Evolutionary conservation across 129 eudicot genomes (phyloP).

Genomic region (Centella asiatica): DNA sequence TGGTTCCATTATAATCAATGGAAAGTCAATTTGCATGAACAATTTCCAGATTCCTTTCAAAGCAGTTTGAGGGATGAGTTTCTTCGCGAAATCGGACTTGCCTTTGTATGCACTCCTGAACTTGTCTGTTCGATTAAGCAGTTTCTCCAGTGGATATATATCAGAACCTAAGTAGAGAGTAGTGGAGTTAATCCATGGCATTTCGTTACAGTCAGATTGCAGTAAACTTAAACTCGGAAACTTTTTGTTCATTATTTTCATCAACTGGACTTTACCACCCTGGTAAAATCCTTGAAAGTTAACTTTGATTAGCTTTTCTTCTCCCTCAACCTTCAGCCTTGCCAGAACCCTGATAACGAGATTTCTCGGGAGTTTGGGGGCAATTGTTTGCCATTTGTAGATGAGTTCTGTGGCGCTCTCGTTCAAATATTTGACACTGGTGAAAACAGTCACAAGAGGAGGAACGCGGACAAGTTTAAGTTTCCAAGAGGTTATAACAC

Average conservation of each 20-base stretch:
- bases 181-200: conserved; percentile 2
- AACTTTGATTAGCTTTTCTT: neutral
- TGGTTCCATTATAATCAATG: neutral
- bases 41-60: conserved; percentile 4
- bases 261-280: neutral
- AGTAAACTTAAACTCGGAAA: neutral
- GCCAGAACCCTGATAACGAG: neutral
- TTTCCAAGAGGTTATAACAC: conserved; percentile 2
- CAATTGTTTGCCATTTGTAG: neutral
- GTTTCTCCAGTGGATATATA: neutral
- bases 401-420: neutral
- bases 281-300: neutral
- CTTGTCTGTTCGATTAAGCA: neutral
- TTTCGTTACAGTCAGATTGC: neutral
- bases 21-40: neutral
- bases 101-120: neutral
- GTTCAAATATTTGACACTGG: neutral
- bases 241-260: neutral
- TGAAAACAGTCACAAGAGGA: neutral
- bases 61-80: neutral
- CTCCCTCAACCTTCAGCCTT: neutral
- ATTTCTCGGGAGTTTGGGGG: neutral
- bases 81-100: conserved; percentile 3
- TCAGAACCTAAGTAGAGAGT: neutral
- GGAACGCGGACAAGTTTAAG: neutral